Conservation (phyloP, 306 rosid species). For the Cicer cuneatum region DNA sequence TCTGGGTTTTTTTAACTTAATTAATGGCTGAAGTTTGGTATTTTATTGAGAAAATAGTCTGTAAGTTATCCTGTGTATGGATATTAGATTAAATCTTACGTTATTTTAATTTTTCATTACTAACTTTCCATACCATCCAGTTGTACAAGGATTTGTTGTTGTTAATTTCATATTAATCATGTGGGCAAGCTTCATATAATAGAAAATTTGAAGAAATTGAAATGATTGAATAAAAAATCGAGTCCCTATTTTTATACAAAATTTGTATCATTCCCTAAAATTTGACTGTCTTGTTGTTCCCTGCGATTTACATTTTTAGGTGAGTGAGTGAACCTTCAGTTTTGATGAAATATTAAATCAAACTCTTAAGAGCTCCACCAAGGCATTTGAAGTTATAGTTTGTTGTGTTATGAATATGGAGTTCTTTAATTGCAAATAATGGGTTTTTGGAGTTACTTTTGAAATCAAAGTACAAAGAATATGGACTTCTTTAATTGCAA, state of each 20-base stretch:
- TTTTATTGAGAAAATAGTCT: background rate
- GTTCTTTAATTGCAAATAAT: background rate
- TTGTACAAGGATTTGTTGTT: conserved; percentile 8
- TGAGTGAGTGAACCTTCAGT: conserved; percentile 4
- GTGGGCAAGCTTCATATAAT: background rate
- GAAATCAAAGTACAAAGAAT: background rate
- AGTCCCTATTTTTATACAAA: background rate
- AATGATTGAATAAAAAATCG: background rate
- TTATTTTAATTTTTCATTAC: background rate
- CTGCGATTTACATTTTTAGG: background rate
- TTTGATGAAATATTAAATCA: background rate
- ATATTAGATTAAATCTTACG: conserved; percentile 1
- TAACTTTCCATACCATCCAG: background rate
- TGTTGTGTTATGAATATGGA: conserved; percentile 1
- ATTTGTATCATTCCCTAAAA: background rate
- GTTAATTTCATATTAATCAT: background rate
- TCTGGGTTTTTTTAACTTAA: conserved; percentile 27
- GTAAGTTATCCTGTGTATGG: background rate
- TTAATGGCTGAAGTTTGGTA: conserved; percentile 25
- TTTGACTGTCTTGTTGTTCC: conserved; percentile 1
- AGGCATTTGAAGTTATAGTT: background rate
- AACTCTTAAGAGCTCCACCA: background rate
- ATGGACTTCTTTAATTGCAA: background rate
- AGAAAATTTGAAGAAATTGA: background rate
- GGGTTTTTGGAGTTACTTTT: background rate